A percentile compares a stretch with the other conserved stretches of the same genome.
These are phyloP conservation scores for Phaeophleospora eucalypticola DNA, from an alignment of 2,329 filamentous ascomycete species.

Conservation along the genomic window DNA sequence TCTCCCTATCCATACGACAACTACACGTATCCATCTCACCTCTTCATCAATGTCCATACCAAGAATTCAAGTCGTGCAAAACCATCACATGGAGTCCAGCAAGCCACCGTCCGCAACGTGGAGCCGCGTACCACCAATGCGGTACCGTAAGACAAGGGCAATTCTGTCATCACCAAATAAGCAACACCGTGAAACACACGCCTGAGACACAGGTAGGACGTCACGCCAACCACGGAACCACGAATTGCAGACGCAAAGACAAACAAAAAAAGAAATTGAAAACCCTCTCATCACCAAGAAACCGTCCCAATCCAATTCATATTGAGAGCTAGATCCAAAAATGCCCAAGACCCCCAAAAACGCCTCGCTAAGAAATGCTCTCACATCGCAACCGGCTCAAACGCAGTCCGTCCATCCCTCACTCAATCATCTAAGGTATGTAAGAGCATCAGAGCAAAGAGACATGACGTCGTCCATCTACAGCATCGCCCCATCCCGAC, in stretches of 20 bases:
- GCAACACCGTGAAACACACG: not conserved
- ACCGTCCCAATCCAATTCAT: too few relatives aligned
- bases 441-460: not conserved
- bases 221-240: not conserved
- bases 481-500: not conserved
- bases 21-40: too few relatives aligned
- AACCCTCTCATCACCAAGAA: not conserved
- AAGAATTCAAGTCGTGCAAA: too few relatives aligned
- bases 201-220: not conserved
- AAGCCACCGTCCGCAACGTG: not conserved
- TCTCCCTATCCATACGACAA: too few relatives aligned
- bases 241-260: too few relatives aligned
- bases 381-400: not conserved
- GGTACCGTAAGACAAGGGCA: too few relatives aligned
- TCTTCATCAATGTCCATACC: too few relatives aligned
- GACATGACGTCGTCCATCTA: not conserved
- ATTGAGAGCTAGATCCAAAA: not conserved
- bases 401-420: not conserved
- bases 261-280: not conserved
- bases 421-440: not conserved
- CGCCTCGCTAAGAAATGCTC: slow-evolving; percentile 14
- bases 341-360: slow-evolving; percentile 3
- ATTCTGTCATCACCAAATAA: not conserved
- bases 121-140: not conserved
- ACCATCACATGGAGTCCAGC: too few relatives aligned